phyloP scores from a whole-genome alignment of 768 basidiomycete genomes.

The Phylloporus sp. region DNA sequence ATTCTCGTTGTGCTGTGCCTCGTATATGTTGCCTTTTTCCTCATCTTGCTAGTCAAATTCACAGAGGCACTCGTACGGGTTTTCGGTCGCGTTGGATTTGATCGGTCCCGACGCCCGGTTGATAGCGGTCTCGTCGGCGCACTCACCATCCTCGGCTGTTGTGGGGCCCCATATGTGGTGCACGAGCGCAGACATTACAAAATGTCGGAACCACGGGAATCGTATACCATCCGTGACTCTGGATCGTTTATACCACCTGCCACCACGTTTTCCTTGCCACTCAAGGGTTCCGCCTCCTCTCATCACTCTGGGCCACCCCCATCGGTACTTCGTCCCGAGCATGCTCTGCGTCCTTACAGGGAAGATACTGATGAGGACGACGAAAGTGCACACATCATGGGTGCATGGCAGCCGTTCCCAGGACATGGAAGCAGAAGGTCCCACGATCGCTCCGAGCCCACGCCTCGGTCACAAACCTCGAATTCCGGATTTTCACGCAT shows the following conservation, averaged over 20 bases:
- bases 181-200: slow-evolving; percentile 23
- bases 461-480: slow-evolving; percentile 27
- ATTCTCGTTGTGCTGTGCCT: slow-evolving; percentile 79
- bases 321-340: slow-evolving; percentile 74
- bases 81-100: slow-evolving; percentile 73
- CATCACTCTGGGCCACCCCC: slow-evolving; percentile 50
- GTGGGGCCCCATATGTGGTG: slow-evolving; percentile 45
- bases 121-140: slow-evolving; percentile 89
- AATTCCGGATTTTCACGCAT: slow-evolving; percentile 78
- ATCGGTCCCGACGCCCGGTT: slow-evolving; percentile 70
- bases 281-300: slow-evolving; percentile 31
- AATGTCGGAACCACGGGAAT: slow-evolving; percentile 25
- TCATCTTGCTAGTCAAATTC: slow-evolving; percentile 83
- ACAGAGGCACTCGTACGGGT: slow-evolving; percentile 80
- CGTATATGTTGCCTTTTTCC: slow-evolving; percentile 74
- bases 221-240: slow-evolving; percentile 33
- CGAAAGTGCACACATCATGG: slow-evolving; percentile 79
- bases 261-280: slow-evolving; percentile 26
- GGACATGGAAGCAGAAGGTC: slow-evolving; percentile 29
- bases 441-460: slow-evolving; percentile 24
- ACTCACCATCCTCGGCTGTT: slow-evolving; percentile 63
- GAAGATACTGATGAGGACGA: slow-evolving; percentile 76
- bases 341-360: slow-evolving; percentile 67
- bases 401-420: slow-evolving; percentile 82
- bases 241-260: slow-evolving; percentile 48